Percentiles rank a stretch among this genome's conserved stretches.
phyloP scores from a whole-genome alignment of 352 stramenopile species.

The Phytophthora litchii region DNA sequence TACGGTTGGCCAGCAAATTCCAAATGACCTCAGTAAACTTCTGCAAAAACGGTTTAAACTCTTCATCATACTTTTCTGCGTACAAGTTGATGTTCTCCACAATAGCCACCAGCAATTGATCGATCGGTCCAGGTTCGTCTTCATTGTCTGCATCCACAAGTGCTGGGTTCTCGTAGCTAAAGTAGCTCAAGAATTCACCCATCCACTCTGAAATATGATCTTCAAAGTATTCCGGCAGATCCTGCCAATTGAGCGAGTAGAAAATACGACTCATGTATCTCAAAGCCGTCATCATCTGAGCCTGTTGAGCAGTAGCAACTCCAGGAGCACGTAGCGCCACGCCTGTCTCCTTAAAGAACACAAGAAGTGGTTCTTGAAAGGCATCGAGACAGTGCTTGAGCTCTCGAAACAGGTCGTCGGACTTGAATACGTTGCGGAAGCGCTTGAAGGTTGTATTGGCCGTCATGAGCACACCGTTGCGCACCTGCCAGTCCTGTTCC shows the following conservation, averaged over 20 bases:
- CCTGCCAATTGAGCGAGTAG: constrained; percentile 98
- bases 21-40: constrained; percentile 93
- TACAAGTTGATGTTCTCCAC: constrained; percentile 99
- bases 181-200: constrained; percentile 94
- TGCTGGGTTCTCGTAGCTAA: constrained; percentile 93
- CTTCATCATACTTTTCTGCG: constrained; percentile 98
- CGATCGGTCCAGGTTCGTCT: constrained; percentile 90
- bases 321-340: constrained; percentile 50
- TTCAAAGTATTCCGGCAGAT: constrained; percentile 99
- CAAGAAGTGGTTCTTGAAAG: constrained; percentile 88
- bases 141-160: constrained; percentile 94
- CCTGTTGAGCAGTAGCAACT: constrained; percentile 50
- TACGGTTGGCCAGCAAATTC: constrained; percentile 73
- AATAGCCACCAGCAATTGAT: constrained; percentile 94
- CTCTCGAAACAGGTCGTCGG: constrained; percentile 94
- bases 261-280: constrained; percentile 97
- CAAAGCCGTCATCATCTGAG: constrained; percentile 82
- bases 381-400: constrained; percentile 95
- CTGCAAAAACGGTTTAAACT: constrained; percentile 96
- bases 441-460: constrained; percentile 99
- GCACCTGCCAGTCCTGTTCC: constrained; percentile 90
- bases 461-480: constrained; percentile 97
- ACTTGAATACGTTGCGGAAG: constrained; percentile 96
- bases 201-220: constrained; percentile 98
- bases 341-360: constrained; percentile 81